A percentile compares a stretch with the other conserved stretches of the same genome.
Conservation (phyloP, 768 basidiomycete species). For the Rhodotorula sphaerocarpa region DNA sequence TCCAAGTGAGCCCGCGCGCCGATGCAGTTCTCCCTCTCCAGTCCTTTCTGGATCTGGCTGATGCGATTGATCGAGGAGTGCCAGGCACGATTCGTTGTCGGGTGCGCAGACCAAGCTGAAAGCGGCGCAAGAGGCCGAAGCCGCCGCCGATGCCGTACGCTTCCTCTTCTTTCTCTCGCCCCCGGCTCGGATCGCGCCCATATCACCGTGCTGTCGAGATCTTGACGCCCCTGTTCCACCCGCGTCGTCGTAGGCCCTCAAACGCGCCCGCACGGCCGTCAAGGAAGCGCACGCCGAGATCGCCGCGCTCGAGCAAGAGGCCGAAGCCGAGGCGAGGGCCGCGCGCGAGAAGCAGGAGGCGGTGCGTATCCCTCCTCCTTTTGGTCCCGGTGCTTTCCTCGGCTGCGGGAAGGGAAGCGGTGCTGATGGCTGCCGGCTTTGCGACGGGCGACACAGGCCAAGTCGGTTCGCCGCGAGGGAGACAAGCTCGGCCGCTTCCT, state of each 20-base stretch:
- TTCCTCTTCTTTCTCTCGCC: not conserved
- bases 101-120: slow-evolving; percentile 1
- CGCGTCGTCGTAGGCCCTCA: slow-evolving; percentile 10
- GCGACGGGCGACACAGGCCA: too few species aligned
- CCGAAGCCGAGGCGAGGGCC: slow-evolving; percentile 1
- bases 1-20: too few species aligned
- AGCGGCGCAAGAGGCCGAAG: slow-evolving; percentile 5
- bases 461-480: slow-evolving; percentile 16
- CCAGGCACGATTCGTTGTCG: slow-evolving; percentile 6
- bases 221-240: not conserved
- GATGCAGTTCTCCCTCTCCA: too few species aligned
- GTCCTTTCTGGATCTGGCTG: too few species aligned
- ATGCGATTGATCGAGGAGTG: too few species aligned
- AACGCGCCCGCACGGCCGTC: not conserved
- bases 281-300: slow-evolving; percentile 13
- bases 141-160: slow-evolving; percentile 12
- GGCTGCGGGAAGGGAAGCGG: too few species aligned
- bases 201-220: too few species aligned
- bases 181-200: too few species aligned
- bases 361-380: not conserved
- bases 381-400: not conserved
- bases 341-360: slow-evolving; percentile 2
- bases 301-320: slow-evolving; percentile 13
- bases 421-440: too few species aligned
- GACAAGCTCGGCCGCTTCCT: not conserved